phyloP scores from a whole-genome alignment of 805 yeast species.

The Pichia nanzhaoensis region DNA sequence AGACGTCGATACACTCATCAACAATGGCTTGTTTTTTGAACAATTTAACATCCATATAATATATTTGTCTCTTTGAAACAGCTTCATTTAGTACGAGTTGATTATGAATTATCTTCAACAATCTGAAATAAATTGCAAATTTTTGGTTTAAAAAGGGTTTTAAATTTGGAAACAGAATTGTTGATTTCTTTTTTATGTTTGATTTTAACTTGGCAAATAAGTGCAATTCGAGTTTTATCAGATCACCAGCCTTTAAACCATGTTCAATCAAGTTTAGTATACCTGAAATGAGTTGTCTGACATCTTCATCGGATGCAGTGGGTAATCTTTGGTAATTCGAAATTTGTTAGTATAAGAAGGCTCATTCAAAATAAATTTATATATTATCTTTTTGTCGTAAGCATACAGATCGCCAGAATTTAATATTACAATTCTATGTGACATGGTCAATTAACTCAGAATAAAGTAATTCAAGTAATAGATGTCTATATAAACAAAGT shows the following conservation, averaged over 20 bases:
- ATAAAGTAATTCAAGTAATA: not conserved
- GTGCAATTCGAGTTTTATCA: constrained; percentile 16
- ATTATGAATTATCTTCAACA: constrained; percentile 17
- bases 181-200: constrained; percentile 6
- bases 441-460: not conserved
- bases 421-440: not conserved
- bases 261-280: constrained; percentile 21
- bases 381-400: not conserved
- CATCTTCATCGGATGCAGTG: not conserved
- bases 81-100: constrained; percentile 9
- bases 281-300: constrained; percentile 14
- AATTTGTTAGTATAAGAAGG: not conserved
- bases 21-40: constrained; percentile 41
- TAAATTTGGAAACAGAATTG: constrained; percentile 18
- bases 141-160: constrained; percentile 13
- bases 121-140: constrained; percentile 21
- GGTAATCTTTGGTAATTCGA: too few relatives aligned
- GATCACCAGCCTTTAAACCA: constrained; percentile 24
- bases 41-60: constrained; percentile 48
- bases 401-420: not conserved
- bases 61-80: constrained; percentile 50
- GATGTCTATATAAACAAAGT: not conserved
- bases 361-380: not conserved
- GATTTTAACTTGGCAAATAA: not conserved
- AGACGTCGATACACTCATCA: constrained; percentile 32